phyloP scores from a whole-genome alignment of 2,329 filamentous ascomycete genomes.

The Xylariaceae sp. region DNA sequence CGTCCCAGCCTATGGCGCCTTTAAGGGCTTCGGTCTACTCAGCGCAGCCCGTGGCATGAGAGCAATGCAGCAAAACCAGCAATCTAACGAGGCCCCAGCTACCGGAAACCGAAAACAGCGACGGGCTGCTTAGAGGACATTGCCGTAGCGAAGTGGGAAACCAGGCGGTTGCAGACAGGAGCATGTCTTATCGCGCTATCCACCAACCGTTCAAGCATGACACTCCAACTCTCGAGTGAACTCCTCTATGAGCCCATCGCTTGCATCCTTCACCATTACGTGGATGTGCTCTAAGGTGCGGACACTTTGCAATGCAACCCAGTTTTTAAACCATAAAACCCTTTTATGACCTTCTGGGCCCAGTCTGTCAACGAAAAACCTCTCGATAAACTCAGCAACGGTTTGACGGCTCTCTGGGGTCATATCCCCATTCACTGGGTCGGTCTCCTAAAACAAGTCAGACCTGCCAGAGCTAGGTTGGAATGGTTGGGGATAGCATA shows the following conservation, averaged over 20 bases:
- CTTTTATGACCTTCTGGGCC: conserved; percentile 44
- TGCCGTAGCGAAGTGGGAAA: background rate
- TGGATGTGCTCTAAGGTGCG: conserved; percentile 87
- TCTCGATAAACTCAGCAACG: conserved; percentile 66
- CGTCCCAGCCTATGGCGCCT: conserved; percentile 53
- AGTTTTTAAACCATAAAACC: conserved; percentile 91
- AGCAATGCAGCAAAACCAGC: conserved; percentile 36
- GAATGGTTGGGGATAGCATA: too few relatives aligned
- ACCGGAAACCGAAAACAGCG: conserved; percentile 52
- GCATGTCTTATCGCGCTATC: too few relatives aligned
- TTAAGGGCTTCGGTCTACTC: conserved; percentile 51
- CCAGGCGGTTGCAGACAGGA: background rate
- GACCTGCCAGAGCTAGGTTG: too few relatives aligned
- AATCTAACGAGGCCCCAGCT: conserved; percentile 29
- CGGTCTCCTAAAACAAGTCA: conserved; percentile 43
- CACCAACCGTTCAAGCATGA: conserved; percentile 19
- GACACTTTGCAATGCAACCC: conserved; percentile 83
- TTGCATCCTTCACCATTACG: conserved; percentile 59
- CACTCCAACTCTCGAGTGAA: conserved; percentile 49
- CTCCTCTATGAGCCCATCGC: conserved; percentile 46
- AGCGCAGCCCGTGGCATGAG: conserved; percentile 53
- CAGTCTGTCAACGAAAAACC: conserved; percentile 61
- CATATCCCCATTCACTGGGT: conserved; percentile 67
- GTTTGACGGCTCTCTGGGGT: conserved; percentile 60
- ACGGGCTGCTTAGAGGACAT: conserved; percentile 42